Evolutionary conservation across 495 filamentous ascomycete genomes (phyloP).

Genomic region (Pyrenula aspistea): DNA sequence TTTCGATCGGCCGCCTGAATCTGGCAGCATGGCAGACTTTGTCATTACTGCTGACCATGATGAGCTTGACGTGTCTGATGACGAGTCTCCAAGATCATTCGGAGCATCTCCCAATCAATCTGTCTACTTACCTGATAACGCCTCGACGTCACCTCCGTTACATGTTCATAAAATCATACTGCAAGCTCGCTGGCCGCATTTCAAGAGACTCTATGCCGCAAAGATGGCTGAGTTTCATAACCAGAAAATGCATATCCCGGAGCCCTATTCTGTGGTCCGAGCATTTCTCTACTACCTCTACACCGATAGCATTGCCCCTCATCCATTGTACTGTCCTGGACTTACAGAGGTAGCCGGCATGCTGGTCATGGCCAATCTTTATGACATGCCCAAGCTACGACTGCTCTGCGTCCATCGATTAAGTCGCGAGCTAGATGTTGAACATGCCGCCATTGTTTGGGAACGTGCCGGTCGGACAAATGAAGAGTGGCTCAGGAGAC

Average conservation of each 20-base stretch:
- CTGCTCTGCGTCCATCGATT: constrained; percentile 81
- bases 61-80: constrained; percentile 47
- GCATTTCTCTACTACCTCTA: constrained; percentile 95
- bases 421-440: constrained; percentile 78
- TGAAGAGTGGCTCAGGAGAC: constrained; percentile 84
- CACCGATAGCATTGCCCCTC: constrained; percentile 74
- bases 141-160: constrained; percentile 69
- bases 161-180: constrained; percentile 86
- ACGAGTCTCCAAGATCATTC: constrained; percentile 15
- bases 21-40: constrained; percentile 74
- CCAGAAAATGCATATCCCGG: constrained; percentile 93
- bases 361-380: constrained; percentile 94
- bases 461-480: constrained; percentile 79
- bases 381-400: constrained; percentile 87
- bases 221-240: constrained; percentile 97
- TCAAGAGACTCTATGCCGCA: constrained; percentile 74
- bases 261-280: constrained; percentile 87
- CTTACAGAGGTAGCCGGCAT: constrained; percentile 86
- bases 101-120: constrained; percentile 20
- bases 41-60: constrained; percentile 66
- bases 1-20: constrained; percentile 73
- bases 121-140: constrained; percentile 49
- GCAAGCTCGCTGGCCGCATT: constrained; percentile 92
- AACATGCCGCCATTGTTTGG: constrained; percentile 92
- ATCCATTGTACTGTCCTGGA: constrained; percentile 51